phyloP scores from a whole-genome alignment of 495 filamentous ascomycete species.

The Neurospora tetraspora region DNA sequence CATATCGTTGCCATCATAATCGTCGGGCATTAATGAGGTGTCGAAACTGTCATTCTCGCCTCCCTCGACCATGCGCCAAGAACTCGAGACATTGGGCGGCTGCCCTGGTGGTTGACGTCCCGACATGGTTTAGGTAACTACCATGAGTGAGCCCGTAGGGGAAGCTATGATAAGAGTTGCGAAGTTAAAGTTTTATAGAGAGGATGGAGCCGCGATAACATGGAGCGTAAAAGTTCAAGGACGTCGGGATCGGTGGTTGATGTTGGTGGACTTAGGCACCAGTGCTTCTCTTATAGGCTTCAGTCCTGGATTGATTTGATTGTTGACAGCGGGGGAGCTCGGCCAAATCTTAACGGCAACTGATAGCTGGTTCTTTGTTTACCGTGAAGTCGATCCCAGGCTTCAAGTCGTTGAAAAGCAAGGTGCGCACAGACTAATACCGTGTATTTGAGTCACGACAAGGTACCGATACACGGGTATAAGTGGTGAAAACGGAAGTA shows the following conservation, averaged over 20 bases:
- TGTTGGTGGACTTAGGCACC: not conserved
- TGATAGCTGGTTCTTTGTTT: not conserved
- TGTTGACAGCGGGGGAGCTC: not conserved
- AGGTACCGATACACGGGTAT: slow-evolving; percentile 2
- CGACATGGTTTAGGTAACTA: not conserved
- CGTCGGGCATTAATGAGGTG: slow-evolving; percentile 31
- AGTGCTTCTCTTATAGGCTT: not conserved
- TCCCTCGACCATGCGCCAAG: slow-evolving; percentile 42
- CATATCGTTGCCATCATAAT: slow-evolving; percentile 28
- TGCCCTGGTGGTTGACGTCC: not conserved
- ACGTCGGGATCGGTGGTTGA: not conserved
- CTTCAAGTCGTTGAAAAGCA: not conserved
- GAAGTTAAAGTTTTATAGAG: not conserved
- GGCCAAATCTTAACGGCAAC: not conserved
- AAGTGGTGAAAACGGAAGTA: not conserved
- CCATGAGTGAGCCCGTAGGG: not conserved
- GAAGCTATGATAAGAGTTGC: not conserved
- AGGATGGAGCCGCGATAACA: not conserved
- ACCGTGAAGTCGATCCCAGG: not conserved
- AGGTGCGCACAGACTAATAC: slow-evolving; percentile 4
- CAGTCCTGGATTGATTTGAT: not conserved
- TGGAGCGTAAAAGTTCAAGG: not conserved
- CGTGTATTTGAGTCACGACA: slow-evolving; percentile 5
- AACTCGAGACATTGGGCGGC: slow-evolving; percentile 25
- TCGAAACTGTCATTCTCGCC: slow-evolving; percentile 43